Evolutionary conservation across 495 filamentous ascomycete genomes (phyloP), one percentile per base, ranked within the genome.

Genomic region (Cairneyella variabilis): DNA sequence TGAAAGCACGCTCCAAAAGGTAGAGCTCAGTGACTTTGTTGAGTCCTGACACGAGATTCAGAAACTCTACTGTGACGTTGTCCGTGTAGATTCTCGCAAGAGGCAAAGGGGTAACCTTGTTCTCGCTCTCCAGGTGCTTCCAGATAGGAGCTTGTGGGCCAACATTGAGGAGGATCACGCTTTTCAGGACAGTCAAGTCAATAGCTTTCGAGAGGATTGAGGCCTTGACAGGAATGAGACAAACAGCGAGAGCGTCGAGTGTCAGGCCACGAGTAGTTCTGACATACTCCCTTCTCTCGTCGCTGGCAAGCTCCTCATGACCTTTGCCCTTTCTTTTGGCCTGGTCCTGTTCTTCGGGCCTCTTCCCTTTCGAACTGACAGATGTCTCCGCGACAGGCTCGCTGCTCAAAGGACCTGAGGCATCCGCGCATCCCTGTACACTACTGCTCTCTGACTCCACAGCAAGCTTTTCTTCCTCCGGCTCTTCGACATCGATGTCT

Each of bases 51-150:
- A 81, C 62, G 28, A 79, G 74, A 0, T 63, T 66, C 26, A 83
- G 54, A 48, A 86, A 83, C 1, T 58, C 58, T 10, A 61, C 39
- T 1, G 77, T 76, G 16, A 83, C 79, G 51, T 84, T 76, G 56
- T 86, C 82, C 3, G 80, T 84, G 57, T 77, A 75, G 22, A 86
- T 76, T 45, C 75, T 77, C 32, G 71, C 67, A 12, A 86, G 65
- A 5, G 72, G 65, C 27, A 83, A 64, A 0, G 75, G 74, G 4
- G 65, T 59, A 21, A 69, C 46, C 47, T 70, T 72, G 58, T 83
- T 80, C 51, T 80, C 66, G 43, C 71, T 73, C 18, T 66, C 64
- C 40, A 86, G 61, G 16, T 76, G 56, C 11, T 67, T 62, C 82
- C 82, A 86, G 53, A 84, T 74, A 3, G 68, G 65, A 37, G 70